These are phyloP conservation scores for Nyctanthes arbortristis DNA, from an alignment of 257 asterid species.

Conservation along the genomic window DNA sequence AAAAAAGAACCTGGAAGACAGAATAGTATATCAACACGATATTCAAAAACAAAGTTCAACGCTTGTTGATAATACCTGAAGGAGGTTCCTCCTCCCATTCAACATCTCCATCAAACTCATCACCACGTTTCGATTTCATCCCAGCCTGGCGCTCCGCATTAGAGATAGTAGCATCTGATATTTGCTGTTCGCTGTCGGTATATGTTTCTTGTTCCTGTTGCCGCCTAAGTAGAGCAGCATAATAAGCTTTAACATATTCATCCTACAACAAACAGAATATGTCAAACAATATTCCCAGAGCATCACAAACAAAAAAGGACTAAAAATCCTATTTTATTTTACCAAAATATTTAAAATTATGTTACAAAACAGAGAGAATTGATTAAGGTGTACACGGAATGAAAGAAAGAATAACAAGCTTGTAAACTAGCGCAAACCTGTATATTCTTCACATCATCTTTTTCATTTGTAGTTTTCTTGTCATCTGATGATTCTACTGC, in stretches of 20 bases:
- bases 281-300: background rate
- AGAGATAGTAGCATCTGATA: constrained; percentile 23
- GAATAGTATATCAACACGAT: background rate
- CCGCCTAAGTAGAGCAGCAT: constrained; percentile 67
- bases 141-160: constrained; percentile 78
- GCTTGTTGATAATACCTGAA: constrained; percentile 48
- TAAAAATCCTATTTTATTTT: background rate
- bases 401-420: constrained; percentile 6
- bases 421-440: constrained; percentile 41
- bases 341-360: background rate
- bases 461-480: constrained; percentile 55
- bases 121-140: constrained; percentile 67
- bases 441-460: constrained; percentile 58
- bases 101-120: constrained; percentile 54
- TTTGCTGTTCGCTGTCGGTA: constrained; percentile 43
- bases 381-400: background rate
- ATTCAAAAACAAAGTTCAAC: background rate
- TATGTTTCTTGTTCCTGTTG: constrained; percentile 66
- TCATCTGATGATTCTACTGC: constrained; percentile 58
- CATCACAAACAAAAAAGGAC: background rate
- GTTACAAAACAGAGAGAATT: background rate
- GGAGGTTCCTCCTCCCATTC: constrained; percentile 89
- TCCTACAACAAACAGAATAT: constrained; percentile 44
- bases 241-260: constrained; percentile 83
- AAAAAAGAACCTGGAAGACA: background rate